Percentiles rank a stretch among this genome's conserved stretches.
phyloP scores from a whole-genome alignment of 345 rosid genomes.

The Xanthoceras sorbifolium region DNA sequence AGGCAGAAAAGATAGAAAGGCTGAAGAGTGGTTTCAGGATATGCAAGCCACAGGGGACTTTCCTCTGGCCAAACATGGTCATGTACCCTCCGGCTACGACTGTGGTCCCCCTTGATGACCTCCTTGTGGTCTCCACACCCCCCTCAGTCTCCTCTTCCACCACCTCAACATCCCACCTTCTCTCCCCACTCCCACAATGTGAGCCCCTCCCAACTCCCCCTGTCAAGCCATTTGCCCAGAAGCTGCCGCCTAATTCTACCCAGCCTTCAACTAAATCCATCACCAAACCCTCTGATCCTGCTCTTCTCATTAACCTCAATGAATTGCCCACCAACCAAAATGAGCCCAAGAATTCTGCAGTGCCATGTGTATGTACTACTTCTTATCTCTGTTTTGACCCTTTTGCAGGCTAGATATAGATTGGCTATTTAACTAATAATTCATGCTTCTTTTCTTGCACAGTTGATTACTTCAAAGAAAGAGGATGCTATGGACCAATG shows the following conservation, averaged over 20 bases:
- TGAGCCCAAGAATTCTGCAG: constrained; percentile 21
- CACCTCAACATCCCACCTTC: constrained; percentile 19
- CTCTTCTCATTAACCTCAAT: constrained; percentile 49
- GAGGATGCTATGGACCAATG: constrained; percentile 12
- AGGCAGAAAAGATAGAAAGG: constrained; percentile 51
- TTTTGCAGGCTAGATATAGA: neutral
- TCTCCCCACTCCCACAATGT: neutral
- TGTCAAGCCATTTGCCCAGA: constrained; percentile 56
- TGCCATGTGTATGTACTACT: constrained; percentile 25
- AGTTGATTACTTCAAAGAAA: constrained; percentile 29
- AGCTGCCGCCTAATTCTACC: constrained; percentile 20
- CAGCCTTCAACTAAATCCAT: constrained; percentile 23
- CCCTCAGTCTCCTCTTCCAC: constrained; percentile 51
- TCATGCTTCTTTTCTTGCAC: constrained; percentile 7
- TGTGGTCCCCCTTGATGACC: constrained; percentile 34
- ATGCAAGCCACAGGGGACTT: constrained; percentile 78
- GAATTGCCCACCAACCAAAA: constrained; percentile 41
- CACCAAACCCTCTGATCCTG: constrained; percentile 23
- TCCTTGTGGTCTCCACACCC: constrained; percentile 37
- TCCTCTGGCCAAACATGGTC: constrained; percentile 70
- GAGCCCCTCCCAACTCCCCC: constrained; percentile 33
- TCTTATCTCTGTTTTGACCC: neutral
- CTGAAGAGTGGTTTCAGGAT: constrained; percentile 78
- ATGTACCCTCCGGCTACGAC: constrained; percentile 29
- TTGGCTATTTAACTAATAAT: neutral